Conservation (phyloP, 2,329 filamentous ascomycete genomes). For the Boeremia lycopersici region DNA sequence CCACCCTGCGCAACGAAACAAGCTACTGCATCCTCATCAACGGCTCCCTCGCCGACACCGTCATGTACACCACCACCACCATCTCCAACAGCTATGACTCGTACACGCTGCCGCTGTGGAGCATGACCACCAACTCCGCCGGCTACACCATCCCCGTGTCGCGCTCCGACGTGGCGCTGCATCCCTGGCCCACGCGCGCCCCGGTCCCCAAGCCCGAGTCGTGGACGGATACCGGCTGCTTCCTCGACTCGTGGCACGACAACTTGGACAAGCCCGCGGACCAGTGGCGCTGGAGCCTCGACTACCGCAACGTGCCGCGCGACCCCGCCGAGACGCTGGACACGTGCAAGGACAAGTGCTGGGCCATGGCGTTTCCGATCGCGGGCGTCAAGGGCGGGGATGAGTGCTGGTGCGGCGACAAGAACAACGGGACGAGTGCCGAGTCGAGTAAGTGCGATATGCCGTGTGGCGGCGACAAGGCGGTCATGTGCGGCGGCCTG, state of each 20-base stretch:
- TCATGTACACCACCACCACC: neutral
- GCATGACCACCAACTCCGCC: constrained; percentile 1
- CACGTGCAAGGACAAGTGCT: constrained; percentile 8
- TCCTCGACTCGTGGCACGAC: neutral
- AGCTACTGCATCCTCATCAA: constrained; percentile 7
- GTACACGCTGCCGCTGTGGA: neutral
- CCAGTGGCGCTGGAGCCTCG: neutral
- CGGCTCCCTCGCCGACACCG: neutral
- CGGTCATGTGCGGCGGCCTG: constrained; percentile 1
- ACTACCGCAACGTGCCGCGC: neutral
- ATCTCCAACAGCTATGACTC: neutral
- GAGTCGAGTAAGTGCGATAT: constrained; percentile 2
- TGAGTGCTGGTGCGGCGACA: constrained; percentile 7
- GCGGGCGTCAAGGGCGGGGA: constrained; percentile 2
- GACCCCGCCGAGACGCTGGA: neutral
- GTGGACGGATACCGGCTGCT: constrained; percentile 8
- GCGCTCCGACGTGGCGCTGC: neutral
- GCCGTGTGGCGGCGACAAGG: constrained; percentile 2
- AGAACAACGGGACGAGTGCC: constrained; percentile 1
- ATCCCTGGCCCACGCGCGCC: neutral
- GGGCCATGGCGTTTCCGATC: neutral
- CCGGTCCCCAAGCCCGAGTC: neutral
- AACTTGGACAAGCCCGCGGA: neutral
- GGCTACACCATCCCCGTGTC: constrained; percentile 8
- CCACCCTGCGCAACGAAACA: neutral